Evolutionary conservation across 192 early-diverging fungal genomes (phyloP), one percentile per base, ranked within the genome.

Genomic region (Coemansia sp.): DNA sequence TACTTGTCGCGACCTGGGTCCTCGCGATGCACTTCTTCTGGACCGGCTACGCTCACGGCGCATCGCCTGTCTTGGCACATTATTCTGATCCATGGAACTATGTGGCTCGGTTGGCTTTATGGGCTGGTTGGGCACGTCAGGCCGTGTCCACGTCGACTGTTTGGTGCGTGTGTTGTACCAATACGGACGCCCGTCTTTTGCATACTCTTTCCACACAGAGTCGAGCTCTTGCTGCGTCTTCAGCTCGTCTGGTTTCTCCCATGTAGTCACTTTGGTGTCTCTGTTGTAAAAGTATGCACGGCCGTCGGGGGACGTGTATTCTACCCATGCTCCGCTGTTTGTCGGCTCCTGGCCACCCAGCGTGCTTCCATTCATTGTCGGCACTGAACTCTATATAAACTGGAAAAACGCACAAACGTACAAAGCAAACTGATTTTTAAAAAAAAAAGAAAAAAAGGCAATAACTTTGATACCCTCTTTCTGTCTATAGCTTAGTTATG

Each of bases 231-330:
- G 89, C 17, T 87, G 84, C 2, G 93, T 91, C 71, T 92, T 92
- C 5, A 96, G 79, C 65, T 91, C 93, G 59, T 94, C 89, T 15
- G 96, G 96, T 72, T 96, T 97, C 54, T 98, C 92, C 96, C 96
- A 98, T 1, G 85, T 88, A 27, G 89, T 95, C 55, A 84, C 79
- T 60, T 87, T 86, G 15, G 94, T 94, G 3, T 72, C 65, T 17
- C 80, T 78, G 68, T 98, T 94, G 75, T 83, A 93, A 73, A 90
- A 97, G 77, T 98, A 97, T 9, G 77, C 85, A 50, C 90, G 87
- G 2, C 94, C 96, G 43, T 93, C 91, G n/a, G 85, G 83, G 35
- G 89, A 85, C 7, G 84, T 89, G 62, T 90, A 87, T 55, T 91
- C 86, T 2, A 79, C 88, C 95, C 95, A 97, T 22, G 61, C 32